These are phyloP conservation scores for Apiospora aurea DNA, from an alignment of 2,329 filamentous ascomycete genomes.

Conservation along the genomic window DNA sequence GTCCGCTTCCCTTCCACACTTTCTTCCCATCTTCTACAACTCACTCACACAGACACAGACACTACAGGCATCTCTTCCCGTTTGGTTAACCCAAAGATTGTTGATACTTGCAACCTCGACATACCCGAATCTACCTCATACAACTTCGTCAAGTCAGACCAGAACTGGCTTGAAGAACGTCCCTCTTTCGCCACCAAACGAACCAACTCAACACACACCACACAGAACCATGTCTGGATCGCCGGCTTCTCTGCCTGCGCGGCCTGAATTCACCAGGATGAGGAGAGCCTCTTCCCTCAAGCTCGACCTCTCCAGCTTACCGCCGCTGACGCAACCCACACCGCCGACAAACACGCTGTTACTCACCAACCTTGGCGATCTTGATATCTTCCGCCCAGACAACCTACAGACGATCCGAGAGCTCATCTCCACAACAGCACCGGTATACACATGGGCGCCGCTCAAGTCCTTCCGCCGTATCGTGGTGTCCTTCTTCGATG, in stretches of 20 bases:
- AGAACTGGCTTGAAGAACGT: neutral
- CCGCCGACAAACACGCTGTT: slow-evolving; percentile 84
- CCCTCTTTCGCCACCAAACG: slow-evolving; percentile 13
- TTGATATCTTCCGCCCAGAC: slow-evolving; percentile 75
- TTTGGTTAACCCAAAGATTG: neutral
- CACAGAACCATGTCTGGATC: slow-evolving; percentile 31
- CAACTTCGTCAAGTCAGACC: neutral
- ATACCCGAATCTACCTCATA: neutral
- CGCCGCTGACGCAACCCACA: slow-evolving; percentile 73
- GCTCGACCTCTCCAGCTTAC: slow-evolving; percentile 77
- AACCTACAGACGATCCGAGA: slow-evolving; percentile 78
- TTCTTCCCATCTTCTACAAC: slow-evolving; percentile 13
- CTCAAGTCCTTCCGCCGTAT: slow-evolving; percentile 85
- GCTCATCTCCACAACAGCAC: slow-evolving; percentile 72
- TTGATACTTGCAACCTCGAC: neutral
- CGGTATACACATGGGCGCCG: slow-evolving; percentile 79
- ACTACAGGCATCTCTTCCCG: slow-evolving; percentile 6
- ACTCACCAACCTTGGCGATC: slow-evolving; percentile 79
- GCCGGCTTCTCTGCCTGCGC: slow-evolving; percentile 41
- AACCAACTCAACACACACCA: slow-evolving; percentile 3
- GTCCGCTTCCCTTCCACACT: neutral
- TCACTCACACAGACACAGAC: neutral
- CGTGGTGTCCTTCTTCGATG: slow-evolving; percentile 77
- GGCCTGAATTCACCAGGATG: slow-evolving; percentile 46
- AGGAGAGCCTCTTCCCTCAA: slow-evolving; percentile 59